Conservation (phyloP, 2,329 filamentous ascomycete genomes). For the Botrytis squamosa region DNA sequence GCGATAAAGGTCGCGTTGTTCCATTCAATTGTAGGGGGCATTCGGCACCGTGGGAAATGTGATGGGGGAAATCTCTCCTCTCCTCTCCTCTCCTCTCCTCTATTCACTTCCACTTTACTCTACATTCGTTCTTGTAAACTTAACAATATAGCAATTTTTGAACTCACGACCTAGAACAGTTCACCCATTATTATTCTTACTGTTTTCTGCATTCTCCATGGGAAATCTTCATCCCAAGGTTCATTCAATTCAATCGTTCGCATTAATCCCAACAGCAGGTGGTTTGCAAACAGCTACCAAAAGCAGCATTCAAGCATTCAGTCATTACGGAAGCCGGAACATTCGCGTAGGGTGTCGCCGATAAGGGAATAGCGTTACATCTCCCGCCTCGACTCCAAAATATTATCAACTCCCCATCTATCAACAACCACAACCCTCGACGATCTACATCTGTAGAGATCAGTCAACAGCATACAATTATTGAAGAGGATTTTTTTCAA, state of each 20-base stretch:
- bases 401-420: conserved; percentile 12
- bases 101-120: neutral
- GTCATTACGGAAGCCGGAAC: neutral
- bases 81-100: neutral
- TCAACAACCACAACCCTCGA: conserved; percentile 12
- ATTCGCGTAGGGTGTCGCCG: conserved; percentile 11
- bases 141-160: neutral
- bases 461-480: conserved; percentile 4
- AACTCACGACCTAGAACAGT: neutral
- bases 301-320: conserved; percentile 1
- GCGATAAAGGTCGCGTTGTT: conserved; percentile 29
- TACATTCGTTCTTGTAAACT: neutral
- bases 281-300: neutral
- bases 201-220: neutral
- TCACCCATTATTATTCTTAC: neutral
- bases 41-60: neutral
- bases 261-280: neutral
- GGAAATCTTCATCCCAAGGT: neutral
- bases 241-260: neutral
- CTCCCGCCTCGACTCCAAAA: conserved; percentile 21
- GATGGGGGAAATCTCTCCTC: neutral
- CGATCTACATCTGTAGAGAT: conserved; percentile 11
- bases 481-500: neutral
- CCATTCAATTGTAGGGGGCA: neutral
- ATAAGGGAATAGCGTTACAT: conserved; percentile 23